Percentiles rank a stretch among this genome's conserved stretches.
Conservation (phyloP, 179 eudicot species). For the Sideroxylon spinosum region DNA sequence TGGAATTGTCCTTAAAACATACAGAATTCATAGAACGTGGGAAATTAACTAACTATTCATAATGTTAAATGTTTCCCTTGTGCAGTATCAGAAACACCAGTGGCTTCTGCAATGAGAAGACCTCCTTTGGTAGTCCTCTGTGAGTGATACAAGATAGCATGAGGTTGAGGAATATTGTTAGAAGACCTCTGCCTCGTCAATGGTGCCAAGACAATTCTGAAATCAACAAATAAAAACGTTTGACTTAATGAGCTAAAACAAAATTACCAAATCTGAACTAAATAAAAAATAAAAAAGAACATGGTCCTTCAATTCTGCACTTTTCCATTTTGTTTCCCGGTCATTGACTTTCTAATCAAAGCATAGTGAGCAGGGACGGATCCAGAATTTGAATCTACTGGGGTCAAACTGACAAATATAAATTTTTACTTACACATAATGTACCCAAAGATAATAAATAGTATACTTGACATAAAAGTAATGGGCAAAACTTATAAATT, state of each 20-base stretch:
- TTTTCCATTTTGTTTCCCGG: neutral
- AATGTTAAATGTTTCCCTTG: conserved; percentile 2
- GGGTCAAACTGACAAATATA: too few relatives aligned
- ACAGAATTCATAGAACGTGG: too few relatives aligned
- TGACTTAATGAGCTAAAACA: neutral
- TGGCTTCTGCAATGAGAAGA: conserved; percentile 6
- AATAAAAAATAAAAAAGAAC: neutral
- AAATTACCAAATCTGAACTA: neutral
- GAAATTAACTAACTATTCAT: neutral
- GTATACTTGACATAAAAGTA: too few relatives aligned
- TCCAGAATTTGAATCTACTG: too few relatives aligned
- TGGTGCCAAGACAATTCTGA: conserved; percentile 11
- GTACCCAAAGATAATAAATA: too few relatives aligned
- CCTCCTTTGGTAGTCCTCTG: conserved; percentile 5
- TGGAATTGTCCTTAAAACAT: too few relatives aligned
- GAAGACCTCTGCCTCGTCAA: neutral
- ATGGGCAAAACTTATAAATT: too few relatives aligned
- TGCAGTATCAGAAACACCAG: conserved; percentile 5
- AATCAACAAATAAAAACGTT: neutral
- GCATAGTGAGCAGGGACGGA: too few relatives aligned
- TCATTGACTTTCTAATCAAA: neutral
- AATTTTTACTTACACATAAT: too few relatives aligned
- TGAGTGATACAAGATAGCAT: neutral
- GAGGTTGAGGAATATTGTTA: neutral
- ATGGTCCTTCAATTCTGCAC: neutral